Base-by-base conservation (phyloP, 2,329 filamentous ascomycete species). In the Cercospora sp. region DNA sequence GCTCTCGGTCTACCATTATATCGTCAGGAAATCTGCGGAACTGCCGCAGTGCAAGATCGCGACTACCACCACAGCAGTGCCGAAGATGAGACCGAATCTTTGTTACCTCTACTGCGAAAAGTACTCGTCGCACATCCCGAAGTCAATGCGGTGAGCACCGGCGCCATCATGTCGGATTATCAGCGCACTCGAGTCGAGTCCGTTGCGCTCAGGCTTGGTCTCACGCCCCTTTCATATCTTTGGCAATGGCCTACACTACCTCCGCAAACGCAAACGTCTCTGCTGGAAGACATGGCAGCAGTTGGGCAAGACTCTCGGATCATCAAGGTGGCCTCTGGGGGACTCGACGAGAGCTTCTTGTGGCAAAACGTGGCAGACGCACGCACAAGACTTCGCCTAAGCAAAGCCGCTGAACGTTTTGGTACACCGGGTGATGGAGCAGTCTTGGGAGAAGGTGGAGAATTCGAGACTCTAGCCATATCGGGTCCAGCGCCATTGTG, bases 141-240 rank as follows among this genome's bases (percentile, higher is more conserved):
- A 66, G 91, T 91, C 62, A 94, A 96, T 77, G 95, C 94, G 33
- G 83, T 99, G 60, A 94, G 90, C 73, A 93, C 94, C 0, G 95
- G 95, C 64, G 95, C 95, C 20, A 97, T 99, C 69, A 82, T 98
- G 42, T 96, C 93, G 9, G 96, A 93, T 3, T 99, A 99, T 80
- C 95, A 99, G 81, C 90, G 95, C 66, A 98, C 94, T 1, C 86
- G 95, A n/a, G 91, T 99, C 60, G 95, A 99, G 81, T 94, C 92
- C 67, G 90, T 98, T 10, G 94, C 94, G 10, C 77, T 89, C n/a
- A 86, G 95, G 16, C 84, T 98, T n/a, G 91, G 91, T 2, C 86
- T 99, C 12, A 86, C 86, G 0, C 92, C 95, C 13, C 83, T 99
- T 30, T 91, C 93, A 6, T 98, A 90, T 80, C 83, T 99, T 60